Base-by-base conservation (phyloP, 1,284 basidiomycete genomes). In the Tylopilus orsonianus region DNA sequence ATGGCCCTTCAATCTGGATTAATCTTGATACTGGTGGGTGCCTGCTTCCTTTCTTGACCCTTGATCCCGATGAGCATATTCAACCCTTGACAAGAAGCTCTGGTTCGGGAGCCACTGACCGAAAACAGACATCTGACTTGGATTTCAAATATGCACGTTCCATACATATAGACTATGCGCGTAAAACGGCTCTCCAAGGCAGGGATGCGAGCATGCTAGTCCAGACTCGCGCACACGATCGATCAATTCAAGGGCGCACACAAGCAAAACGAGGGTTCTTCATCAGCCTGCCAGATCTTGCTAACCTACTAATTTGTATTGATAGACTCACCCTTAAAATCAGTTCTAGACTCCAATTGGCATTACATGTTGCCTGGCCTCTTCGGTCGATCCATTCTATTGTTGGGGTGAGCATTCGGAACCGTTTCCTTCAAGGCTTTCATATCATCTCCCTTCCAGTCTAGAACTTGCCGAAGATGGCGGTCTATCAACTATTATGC, bases 101-200 rank as follows among this genome's bases (percentile, higher is more conserved):
- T 23, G 10, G 41, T 26, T 35, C 29, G 32, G 29, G 52, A 23
- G 33, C 26, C 37, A 16, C 22, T 43, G 37, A 24, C 24, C 32
- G 14, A 44, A 26, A 35, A 26, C 35, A 30, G 24, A 39, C 10
- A 9, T 41, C 35, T n/a, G 19, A 29, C 33, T 18, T n/a, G 30
- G 44, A 61, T 62, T 58, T 58, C 54, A 59, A 61, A 59, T 59
- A n/a, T 0, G n/a, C 19, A 8, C 26, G 8, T 44, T 26, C 22
- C 18, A 36, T 30, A 22, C 18, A 19, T 6, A 23, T 18, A 18
- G 34, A 16, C n/a, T 23, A 38, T 41, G 32, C 14, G 18, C 35
- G 5, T n/a, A 19, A 19, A 22, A 2, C 19, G 18, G 12, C 35
- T 26, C 22, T 36, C 24, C n/a, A 22, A 44, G 30, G 26, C 4